phyloP scores from a whole-genome alignment of 2,329 filamentous ascomycete species.

The Sarocladium strictum region DNA sequence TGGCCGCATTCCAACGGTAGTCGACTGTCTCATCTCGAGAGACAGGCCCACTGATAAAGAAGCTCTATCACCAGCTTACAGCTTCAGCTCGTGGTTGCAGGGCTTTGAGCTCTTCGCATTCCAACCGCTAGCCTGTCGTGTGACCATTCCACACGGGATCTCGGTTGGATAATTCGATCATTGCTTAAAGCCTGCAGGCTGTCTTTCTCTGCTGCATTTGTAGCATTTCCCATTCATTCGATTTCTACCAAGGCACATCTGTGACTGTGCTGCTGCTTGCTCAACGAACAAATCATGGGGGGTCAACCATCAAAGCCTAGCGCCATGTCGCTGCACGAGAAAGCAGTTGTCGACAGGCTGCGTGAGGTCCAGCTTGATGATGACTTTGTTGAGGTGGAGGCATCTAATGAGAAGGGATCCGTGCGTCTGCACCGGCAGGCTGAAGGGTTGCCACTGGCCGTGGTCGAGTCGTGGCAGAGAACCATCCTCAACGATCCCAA shows the following conservation, averaged over 20 bases:
- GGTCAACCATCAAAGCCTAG: constrained; percentile 35
- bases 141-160: too few species aligned
- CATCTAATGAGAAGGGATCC: constrained; percentile 13
- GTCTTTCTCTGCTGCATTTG: background rate
- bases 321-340: constrained; percentile 29
- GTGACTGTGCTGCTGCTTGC: too few species aligned
- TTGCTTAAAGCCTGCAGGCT: too few species aligned
- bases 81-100: too few species aligned
- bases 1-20: too few species aligned
- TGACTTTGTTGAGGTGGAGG: constrained; percentile 46
- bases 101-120: too few species aligned
- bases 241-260: too few species aligned
- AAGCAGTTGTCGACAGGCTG: constrained; percentile 38
- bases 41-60: background rate
- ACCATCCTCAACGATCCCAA: constrained; percentile 58
- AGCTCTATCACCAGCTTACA: too few species aligned
- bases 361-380: constrained; percentile 40
- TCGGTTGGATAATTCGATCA: too few species aligned
- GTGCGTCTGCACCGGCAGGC: constrained; percentile 20
- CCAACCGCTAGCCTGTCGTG: too few species aligned
- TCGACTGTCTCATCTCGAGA: too few species aligned
- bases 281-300: constrained; percentile 34
- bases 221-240: background rate
- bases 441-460: constrained; percentile 43
- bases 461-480: constrained; percentile 54